Base-by-base conservation (phyloP, 2,329 filamentous ascomycete genomes). In the Sphaerostilbella broomeana region DNA sequence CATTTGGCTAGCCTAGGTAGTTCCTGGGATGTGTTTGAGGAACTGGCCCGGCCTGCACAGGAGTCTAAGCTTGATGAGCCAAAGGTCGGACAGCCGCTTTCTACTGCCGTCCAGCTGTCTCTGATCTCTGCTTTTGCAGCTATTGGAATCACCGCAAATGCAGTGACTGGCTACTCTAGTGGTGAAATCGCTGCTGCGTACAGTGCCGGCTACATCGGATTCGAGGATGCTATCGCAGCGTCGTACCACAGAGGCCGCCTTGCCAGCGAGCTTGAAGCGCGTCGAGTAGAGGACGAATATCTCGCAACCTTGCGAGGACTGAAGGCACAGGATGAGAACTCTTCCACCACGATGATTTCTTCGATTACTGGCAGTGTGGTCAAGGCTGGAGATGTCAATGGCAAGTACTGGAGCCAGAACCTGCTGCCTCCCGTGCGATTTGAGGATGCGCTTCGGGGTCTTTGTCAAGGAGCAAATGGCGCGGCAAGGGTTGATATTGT, bases 91-190 rank as follows among this genome's bases (percentile, higher is more conserved):
- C 60, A 65, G 40, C 45, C 58, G 0, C 44, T 49, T 2, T 55
- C 58, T 30, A 59, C 54, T 2, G 58, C 51, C 3, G 36, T 63
- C 0, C 59, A 66, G 39, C 53, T 64, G n/a, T 62, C 52, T 5
- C 38, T 65, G 3, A 54, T 63, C 4, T 51, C 59, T 11, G 41
- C 63, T 2, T 55, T 63, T 21, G 45, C 44, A 4, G 52, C 51
- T 2, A 57, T 57, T 47, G 52, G 51, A 4, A 38, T 65, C 12
- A 40, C 48, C 10, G 58, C 62, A 4, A 42, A 44, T 6, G 53
- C 58, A 30, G 65, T 69, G 19, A 66, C 56, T 2, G 62, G 64
- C 7, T 55, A 65, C 24, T 58, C 54, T 2, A 54, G 53, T 1
- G 57, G 57, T 1, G 57, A 60, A 34, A 57, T 60, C 5, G 57